phyloP scores from a whole-genome alignment of 768 basidiomycete genomes.

The Boletus edulis region DNA sequence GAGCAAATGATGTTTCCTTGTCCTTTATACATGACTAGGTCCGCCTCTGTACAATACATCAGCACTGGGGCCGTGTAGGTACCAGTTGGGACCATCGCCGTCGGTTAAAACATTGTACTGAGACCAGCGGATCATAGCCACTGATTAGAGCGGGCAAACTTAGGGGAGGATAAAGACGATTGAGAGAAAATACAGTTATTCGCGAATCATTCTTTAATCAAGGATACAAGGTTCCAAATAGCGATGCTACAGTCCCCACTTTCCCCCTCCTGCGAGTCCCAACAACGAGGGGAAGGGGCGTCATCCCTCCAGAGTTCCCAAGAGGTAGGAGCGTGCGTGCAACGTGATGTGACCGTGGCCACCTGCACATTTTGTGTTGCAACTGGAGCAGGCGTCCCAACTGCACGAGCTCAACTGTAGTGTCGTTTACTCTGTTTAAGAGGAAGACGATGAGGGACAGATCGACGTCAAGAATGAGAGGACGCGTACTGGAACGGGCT shows the following conservation, averaged over 20 bases:
- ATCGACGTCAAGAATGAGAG: not conserved
- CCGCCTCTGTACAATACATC: not conserved
- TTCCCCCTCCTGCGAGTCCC: slow-evolving; percentile 21
- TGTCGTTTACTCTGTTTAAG: slow-evolving; percentile 36
- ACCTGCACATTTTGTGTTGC: slow-evolving; percentile 14
- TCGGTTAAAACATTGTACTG: too few species aligned
- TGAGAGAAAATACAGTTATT: slow-evolving; percentile 10
- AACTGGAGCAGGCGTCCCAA: slow-evolving; percentile 12
- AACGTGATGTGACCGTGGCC: slow-evolving; percentile 15
- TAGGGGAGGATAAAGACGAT: too few species aligned
- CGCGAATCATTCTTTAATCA: not conserved
- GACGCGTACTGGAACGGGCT: slow-evolving; percentile 82
- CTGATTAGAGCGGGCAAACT: too few species aligned
- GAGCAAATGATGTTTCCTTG: slow-evolving; percentile 14
- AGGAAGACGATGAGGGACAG: not conserved
- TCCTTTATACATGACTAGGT: not conserved
- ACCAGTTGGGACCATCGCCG: too few species aligned
- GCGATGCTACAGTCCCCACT: slow-evolving; percentile 23
- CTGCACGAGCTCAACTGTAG: slow-evolving; percentile 30
- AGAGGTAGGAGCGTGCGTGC: slow-evolving; percentile 28
- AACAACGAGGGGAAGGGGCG: slow-evolving; percentile 18
- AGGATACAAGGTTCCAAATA: slow-evolving; percentile 24
- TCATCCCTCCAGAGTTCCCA: slow-evolving; percentile 19
- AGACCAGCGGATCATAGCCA: too few species aligned
- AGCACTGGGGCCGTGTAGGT: too few species aligned